These are phyloP conservation scores for Tylopilus balloui DNA, from an alignment of 768 basidiomycete genomes.

Conservation along the genomic window DNA sequence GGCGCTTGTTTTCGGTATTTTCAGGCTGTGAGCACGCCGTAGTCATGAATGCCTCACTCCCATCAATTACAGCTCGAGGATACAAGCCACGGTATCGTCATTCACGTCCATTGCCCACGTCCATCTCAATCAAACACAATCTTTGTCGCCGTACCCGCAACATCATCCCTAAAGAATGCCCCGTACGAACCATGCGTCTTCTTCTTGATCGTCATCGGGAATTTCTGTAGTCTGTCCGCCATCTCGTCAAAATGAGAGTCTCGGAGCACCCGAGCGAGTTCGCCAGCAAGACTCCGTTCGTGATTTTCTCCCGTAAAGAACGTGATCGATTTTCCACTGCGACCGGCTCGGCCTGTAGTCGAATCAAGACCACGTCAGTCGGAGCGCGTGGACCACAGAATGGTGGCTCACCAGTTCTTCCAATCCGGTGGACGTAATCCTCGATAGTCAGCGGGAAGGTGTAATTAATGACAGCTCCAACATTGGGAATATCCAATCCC, in stretches of 20 bases:
- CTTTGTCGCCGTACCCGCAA: slow-evolving; percentile 64
- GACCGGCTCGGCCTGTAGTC: slow-evolving; percentile 78
- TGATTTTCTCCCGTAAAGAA: slow-evolving; percentile 94
- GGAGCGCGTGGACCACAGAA: not conserved
- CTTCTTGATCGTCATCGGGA: slow-evolving; percentile 98
- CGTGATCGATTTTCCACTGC: slow-evolving; percentile 86
- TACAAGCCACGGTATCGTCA: not conserved
- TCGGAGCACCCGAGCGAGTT: slow-evolving; percentile 83
- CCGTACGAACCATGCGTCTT: slow-evolving; percentile 89
- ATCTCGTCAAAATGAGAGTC: slow-evolving; percentile 83
- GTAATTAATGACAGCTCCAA: slow-evolving; percentile 91
- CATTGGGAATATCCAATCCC: slow-evolving; percentile 95
- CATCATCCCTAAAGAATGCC: slow-evolving; percentile 69
- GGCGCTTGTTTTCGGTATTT: slow-evolving; percentile 6
- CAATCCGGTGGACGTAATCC: slow-evolving; percentile 88
- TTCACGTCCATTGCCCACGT: not conserved
- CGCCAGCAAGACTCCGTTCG: slow-evolving; percentile 84
- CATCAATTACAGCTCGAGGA: slow-evolving; percentile 12
- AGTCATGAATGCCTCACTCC: slow-evolving; percentile 1
- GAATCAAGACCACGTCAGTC: slow-evolving; percentile 4
- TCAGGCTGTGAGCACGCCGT: not conserved
- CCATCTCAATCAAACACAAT: slow-evolving; percentile 58
- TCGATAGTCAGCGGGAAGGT: slow-evolving; percentile 97
- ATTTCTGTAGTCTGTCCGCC: slow-evolving; percentile 60
- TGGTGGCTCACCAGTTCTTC: slow-evolving; percentile 64